Evolutionary conservation across 306 rosid genomes (phyloP).

Genomic region (Glycyrrhiza uralensis): DNA sequence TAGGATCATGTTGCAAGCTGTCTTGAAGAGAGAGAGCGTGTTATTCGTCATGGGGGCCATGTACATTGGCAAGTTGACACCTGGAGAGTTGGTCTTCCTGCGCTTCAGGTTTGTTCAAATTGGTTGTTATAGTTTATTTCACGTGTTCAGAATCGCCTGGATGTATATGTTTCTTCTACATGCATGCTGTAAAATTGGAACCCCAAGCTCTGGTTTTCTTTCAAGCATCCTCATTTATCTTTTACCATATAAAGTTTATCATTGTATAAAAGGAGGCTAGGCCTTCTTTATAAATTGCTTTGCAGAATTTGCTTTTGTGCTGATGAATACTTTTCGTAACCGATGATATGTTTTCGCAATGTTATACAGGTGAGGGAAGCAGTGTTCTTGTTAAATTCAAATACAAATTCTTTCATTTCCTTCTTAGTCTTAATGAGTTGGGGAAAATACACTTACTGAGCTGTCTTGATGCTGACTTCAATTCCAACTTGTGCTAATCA

Average conservation of each 20-base stretch:
- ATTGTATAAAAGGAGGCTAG: not conserved
- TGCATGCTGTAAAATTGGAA: slow-evolving; percentile 1
- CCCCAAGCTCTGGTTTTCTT: not conserved
- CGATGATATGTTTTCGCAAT: not conserved
- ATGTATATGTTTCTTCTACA: slow-evolving; percentile 16
- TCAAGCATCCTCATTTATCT: not conserved
- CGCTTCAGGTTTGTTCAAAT: slow-evolving; percentile 70
- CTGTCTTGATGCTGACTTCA: not conserved
- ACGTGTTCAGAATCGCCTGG: not conserved
- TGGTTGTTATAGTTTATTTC: slow-evolving; percentile 9
- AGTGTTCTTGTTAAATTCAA: not conserved
- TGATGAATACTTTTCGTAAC: not conserved
- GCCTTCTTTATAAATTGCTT: not conserved
- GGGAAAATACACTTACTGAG: not conserved
- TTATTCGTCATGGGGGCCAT: slow-evolving; percentile 64
- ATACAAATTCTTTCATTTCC: not conserved
- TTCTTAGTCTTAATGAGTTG: not conserved
- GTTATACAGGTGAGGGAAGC: not conserved
- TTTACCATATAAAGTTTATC: not conserved
- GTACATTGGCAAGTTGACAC: slow-evolving; percentile 92
- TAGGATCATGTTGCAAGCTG: slow-evolving; percentile 96
- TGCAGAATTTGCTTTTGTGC: not conserved
- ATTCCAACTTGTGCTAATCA: not conserved
- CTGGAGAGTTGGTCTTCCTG: slow-evolving; percentile 95
- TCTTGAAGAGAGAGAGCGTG: slow-evolving; percentile 82